Conservation (phyloP, 73 alveolate genomes). For the Tetrahymena malaccensis region DNA sequence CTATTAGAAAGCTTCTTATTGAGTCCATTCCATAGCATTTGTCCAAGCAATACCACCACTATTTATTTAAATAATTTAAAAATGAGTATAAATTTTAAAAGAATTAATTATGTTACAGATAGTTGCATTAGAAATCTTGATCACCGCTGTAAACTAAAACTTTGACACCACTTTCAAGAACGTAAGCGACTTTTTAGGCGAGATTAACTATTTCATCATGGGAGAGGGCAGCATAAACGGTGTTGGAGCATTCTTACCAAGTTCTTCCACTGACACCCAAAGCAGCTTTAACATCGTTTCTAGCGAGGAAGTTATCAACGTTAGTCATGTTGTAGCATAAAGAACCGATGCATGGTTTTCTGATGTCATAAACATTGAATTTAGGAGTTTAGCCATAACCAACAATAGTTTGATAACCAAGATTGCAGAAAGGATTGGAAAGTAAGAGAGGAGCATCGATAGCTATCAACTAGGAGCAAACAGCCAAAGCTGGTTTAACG, state of each 20-base stretch:
- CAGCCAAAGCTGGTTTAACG: conserved; percentile 18
- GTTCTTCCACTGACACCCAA: conserved; percentile 48
- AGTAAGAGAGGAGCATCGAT: conserved; percentile 8
- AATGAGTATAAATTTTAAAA: background rate
- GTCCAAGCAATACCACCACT: conserved; percentile 30
- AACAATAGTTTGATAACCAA: conserved; percentile 19
- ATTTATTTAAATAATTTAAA: too few relatives aligned
- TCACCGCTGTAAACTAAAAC: conserved; percentile 57
- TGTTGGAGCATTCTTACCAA: conserved; percentile 49
- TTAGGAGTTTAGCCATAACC: conserved; percentile 47
- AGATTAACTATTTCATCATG: conserved; percentile 54
- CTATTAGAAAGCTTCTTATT: conserved; percentile 14
- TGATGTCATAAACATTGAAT: conserved; percentile 52
- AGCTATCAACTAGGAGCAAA: conserved; percentile 16
- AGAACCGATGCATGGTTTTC: conserved; percentile 42
- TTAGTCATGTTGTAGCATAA: conserved; percentile 43
- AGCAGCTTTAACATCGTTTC: conserved; percentile 31
- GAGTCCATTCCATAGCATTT: conserved; percentile 26
- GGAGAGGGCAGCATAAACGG: conserved; percentile 44
- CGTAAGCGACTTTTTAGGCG: conserved; percentile 38
- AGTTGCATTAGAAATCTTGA: conserved; percentile 57
- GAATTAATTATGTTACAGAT: conserved; percentile 30
- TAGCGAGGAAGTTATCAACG: conserved; percentile 32
- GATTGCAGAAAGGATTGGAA: conserved; percentile 33
- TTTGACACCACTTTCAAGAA: conserved; percentile 38